phyloP scores from a whole-genome alignment of 2,329 filamentous ascomycete genomes.

The Trichoderma gracile region DNA sequence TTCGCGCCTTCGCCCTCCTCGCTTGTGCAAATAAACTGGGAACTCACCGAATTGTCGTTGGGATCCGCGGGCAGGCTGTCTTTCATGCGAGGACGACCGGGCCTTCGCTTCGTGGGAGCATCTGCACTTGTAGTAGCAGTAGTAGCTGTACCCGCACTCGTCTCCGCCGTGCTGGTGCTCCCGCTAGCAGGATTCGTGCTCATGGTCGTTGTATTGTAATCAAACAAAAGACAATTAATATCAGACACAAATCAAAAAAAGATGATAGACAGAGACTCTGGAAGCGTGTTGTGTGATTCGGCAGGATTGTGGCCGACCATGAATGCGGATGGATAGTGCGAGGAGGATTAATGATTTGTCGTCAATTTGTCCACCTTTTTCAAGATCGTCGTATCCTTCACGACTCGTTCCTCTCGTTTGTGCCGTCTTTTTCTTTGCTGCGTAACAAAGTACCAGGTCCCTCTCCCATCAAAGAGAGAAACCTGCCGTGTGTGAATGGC shows the following conservation, averaged over 20 bases:
- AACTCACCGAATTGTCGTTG: constrained; percentile 20
- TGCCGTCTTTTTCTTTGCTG: too few species aligned
- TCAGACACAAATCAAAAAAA: too few species aligned
- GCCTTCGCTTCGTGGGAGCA: constrained; percentile 4
- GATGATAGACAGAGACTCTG: too few species aligned
- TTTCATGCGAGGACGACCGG: constrained; percentile 23
- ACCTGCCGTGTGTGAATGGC: background rate
- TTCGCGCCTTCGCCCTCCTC: too few species aligned
- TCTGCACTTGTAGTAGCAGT: background rate
- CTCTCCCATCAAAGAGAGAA: too few species aligned
- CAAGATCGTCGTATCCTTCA: too few species aligned
- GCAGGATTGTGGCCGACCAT: background rate
- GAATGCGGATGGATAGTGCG: background rate
- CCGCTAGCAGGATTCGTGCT: background rate
- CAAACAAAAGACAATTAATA: too few species aligned
- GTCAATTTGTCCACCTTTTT: background rate
- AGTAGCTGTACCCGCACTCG: background rate
- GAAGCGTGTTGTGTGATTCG: background rate
- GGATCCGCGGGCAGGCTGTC: constrained; percentile 16
- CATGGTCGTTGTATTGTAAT: too few species aligned
- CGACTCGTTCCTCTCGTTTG: too few species aligned
- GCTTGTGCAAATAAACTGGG: too few species aligned
- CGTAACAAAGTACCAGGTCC: too few species aligned
- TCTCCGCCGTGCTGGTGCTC: background rate
- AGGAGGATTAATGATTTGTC: constrained; percentile 7